Evolutionary conservation across 1,284 basidiomycete species (phyloP).

Genomic region (Stygiomarasmius scandens): DNA sequence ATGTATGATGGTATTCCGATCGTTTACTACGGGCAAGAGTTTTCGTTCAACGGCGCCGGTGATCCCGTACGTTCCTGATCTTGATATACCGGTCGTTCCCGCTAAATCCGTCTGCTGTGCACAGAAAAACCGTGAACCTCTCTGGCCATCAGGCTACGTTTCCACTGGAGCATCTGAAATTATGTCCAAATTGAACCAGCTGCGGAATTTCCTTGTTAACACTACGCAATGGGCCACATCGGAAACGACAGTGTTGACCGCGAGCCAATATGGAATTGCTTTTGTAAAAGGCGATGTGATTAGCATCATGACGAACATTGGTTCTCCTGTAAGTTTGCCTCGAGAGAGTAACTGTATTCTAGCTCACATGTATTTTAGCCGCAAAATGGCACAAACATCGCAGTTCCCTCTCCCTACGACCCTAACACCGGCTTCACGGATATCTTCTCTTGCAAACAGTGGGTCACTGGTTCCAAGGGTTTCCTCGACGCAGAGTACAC

Average conservation of each 20-base stretch:
- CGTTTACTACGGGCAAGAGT: conserved; percentile 83
- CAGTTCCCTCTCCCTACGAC: conserved; percentile 56
- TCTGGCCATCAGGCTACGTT: conserved; percentile 75
- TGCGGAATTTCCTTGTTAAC: conserved; percentile 71
- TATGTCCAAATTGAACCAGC: conserved; percentile 66
- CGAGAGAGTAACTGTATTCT: no score
- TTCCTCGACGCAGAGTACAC: conserved; percentile 60
- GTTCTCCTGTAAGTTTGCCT: conserved; percentile 63
- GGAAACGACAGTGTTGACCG: conserved; percentile 57
- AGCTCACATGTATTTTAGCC: conserved; percentile 41
- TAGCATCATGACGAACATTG: conserved; percentile 76
- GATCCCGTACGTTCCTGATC: conserved; percentile 54
- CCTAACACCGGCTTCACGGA: conserved; percentile 51
- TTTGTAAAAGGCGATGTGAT: conserved; percentile 75
- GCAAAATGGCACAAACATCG: conserved; percentile 51
- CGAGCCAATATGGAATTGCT: conserved; percentile 62
- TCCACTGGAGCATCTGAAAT: conserved; percentile 64
- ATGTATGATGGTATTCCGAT: conserved; percentile 76
- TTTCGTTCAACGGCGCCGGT: conserved; percentile 56
- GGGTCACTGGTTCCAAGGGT: conserved; percentile 64
- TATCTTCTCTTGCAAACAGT: conserved; percentile 63
- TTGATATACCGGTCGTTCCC: background rate
- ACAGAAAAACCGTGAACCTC: conserved; percentile 64
- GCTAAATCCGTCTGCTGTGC: background rate
- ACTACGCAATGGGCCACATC: conserved; percentile 63